Base-by-base conservation (phyloP, 441 rosid genomes). In the Mallotus japonicus region DNA sequence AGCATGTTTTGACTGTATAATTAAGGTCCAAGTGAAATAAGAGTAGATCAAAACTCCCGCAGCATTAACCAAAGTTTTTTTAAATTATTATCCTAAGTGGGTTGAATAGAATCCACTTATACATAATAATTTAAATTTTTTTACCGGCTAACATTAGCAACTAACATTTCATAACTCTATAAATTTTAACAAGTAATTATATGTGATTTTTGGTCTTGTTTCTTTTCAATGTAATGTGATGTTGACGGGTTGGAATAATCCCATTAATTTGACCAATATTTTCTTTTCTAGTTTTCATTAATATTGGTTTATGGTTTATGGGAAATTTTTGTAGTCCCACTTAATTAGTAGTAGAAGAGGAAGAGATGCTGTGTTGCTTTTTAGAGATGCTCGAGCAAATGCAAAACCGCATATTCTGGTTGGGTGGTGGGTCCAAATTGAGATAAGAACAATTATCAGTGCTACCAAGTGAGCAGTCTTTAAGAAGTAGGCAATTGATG, bases 401-500 rank as follows among this genome's bases (percentile, higher is more conserved):
- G 44, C 54, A 16, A 4, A 42, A 44, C 76, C 76, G 70, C 70
- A 73, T 73, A 54, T 65, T 56, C 70, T 64, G 70, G 58, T 55
- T 16, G 64, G 57, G 37, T 37, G 69, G 24, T 46, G 44, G 62
- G 62, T 42, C 32, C 56, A 16, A 15, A 8, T 7, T 37, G 40
- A 22, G 6, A 50, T 13, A 50, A 55, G 55, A 13, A 22, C 4
- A 34, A 55, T 42, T 17, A 72, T 65, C 28, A 42, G 53, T 64
- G 20, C n/a, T 32, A 51, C 55, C 24, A 47, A 49, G 8, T 6
- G 24, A 50, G 44, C 22, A 67, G 46, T 42, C 13, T n/a, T 44
- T 40, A 42, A 17, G 15, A 58, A 58, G 17, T 10, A 28, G 32
- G 15, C 62, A 24, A 22, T 7, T 58, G 15, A 58, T 22, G 54